Conservation (phyloP, 352 stramenopile species). For the Plasmopara viticola region DNA sequence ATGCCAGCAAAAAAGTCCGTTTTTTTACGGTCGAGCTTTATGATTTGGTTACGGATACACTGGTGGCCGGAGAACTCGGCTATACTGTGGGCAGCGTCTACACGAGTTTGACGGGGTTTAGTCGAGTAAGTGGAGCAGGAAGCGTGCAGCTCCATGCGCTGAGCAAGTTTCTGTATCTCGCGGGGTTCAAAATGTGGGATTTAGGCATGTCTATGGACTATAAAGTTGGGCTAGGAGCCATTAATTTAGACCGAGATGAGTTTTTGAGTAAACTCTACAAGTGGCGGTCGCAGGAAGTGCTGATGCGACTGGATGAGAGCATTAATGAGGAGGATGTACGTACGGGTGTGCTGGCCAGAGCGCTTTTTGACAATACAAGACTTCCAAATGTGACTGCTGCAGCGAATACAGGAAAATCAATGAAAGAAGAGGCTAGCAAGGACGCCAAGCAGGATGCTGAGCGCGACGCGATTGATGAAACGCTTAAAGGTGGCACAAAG, state of each 20-base stretch:
- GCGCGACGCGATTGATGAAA: constrained; percentile 1
- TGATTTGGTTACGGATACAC: constrained; percentile 58
- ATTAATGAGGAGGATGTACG: constrained; percentile 33
- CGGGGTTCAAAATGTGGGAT: constrained; percentile 82
- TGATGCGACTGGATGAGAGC: constrained; percentile 37
- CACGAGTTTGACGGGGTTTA: constrained; percentile 85
- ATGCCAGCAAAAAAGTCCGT: constrained; percentile 46
- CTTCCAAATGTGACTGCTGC: constrained; percentile 9
- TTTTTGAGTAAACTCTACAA: constrained; percentile 71
- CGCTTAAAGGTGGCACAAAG: constrained; percentile 22
- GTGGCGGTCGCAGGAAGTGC: constrained; percentile 42
- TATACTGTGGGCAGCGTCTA: constrained; percentile 92
- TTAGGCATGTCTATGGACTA: constrained; percentile 88
- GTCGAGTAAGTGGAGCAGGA: constrained; percentile 56
- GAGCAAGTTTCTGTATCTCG: constrained; percentile 61
- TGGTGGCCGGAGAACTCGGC: constrained; percentile 89
- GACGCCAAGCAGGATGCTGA: constrained; percentile 9
- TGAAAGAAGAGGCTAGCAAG: constrained; percentile 4
- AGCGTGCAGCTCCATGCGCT: constrained; percentile 83
- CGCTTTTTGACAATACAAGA: constrained; percentile 46
- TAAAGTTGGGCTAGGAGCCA: constrained; percentile 75
- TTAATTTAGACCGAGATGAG: constrained; percentile 57
- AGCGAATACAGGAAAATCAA: not conserved
- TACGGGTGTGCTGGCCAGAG: constrained; percentile 41
- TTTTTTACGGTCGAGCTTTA: constrained; percentile 91